Conservation (phyloP, 164 flowering plant genomes). For the Hamamelis virginiana region DNA sequence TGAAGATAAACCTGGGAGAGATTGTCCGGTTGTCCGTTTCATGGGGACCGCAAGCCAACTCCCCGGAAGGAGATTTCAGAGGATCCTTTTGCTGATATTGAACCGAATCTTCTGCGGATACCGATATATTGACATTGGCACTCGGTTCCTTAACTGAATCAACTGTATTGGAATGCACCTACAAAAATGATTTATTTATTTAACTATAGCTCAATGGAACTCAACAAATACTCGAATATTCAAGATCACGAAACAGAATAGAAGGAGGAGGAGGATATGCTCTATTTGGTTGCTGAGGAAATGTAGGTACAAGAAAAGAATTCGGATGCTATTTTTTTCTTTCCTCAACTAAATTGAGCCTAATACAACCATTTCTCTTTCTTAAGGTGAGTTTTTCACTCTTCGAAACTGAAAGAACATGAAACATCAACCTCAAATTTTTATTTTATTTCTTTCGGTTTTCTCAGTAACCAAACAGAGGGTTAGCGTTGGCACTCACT, state of each 20-base stretch:
- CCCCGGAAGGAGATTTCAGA: conserved; percentile 26
- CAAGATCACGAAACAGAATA: no score
- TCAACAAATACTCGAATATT: no score
- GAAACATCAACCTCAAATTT: no score
- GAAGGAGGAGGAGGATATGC: neutral
- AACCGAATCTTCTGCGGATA: conserved; percentile 31
- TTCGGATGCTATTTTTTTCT: no score
- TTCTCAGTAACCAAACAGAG: conserved; percentile 8
- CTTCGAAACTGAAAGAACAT: no score
- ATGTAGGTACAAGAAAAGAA: neutral
- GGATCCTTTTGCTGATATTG: conserved; percentile 27
- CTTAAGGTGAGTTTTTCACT: no score
- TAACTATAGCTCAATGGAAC: neutral
- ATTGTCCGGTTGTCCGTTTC: conserved; percentile 22
- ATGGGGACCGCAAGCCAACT: conserved; percentile 12
- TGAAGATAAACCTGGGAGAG: conserved; percentile 40
- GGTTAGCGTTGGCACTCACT: conserved; percentile 9
- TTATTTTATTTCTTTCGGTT: no score
- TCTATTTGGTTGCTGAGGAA: conserved; percentile 4
- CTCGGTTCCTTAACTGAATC: conserved; percentile 23
- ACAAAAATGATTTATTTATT: neutral
- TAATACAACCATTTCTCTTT: neutral
- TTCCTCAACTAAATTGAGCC: neutral
- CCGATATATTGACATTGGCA: conserved; percentile 28
- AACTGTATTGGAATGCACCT: conserved; percentile 28